phyloP scores from a whole-genome alignment of 257 asterid genomes.

The Capsicum chinense region DNA sequence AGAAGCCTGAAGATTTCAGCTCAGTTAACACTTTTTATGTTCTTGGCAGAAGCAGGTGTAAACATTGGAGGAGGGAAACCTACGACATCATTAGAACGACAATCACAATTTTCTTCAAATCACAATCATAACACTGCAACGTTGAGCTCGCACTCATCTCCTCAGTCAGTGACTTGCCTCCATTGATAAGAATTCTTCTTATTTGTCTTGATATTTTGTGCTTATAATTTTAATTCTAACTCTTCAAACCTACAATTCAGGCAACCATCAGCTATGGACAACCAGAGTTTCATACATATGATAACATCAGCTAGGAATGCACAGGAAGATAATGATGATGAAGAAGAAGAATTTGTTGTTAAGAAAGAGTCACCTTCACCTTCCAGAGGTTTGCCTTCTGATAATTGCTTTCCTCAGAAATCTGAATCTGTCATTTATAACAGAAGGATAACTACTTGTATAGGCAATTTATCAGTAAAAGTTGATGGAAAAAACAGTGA shows the following conservation, averaged over 20 bases:
- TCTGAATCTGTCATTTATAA: conserved; percentile 6
- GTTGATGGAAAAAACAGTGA: conserved; percentile 63
- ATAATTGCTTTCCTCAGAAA: not conserved
- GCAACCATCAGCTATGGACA: conserved; percentile 69
- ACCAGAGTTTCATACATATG: conserved; percentile 77
- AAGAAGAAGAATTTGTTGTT: conserved; percentile 65
- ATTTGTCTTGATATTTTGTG: not conserved
- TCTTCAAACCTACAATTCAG: conserved; percentile 42
- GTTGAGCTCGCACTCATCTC: conserved; percentile 70
- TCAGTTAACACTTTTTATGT: conserved; percentile 23
- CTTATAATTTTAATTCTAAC: conserved; percentile 5
- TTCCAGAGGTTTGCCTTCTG: conserved; percentile 59
- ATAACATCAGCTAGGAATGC: conserved; percentile 67
- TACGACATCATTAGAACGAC: conserved; percentile 61
- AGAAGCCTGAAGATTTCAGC: conserved; percentile 25
- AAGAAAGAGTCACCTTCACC: conserved; percentile 74
- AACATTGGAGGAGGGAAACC: conserved; percentile 67
- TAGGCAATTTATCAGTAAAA: conserved; percentile 71
- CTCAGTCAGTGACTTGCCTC: conserved; percentile 64
- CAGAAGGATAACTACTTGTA: conserved; percentile 12
- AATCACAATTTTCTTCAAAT: conserved; percentile 64
- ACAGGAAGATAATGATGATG: conserved; percentile 80
- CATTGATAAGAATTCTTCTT: conserved; percentile 25
- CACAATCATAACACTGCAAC: conserved; percentile 51
- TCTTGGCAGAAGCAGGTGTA: conserved; percentile 56